phyloP scores from a whole-genome alignment of 495 filamentous ascomycete genomes.

The Penicillium pulvis region DNA sequence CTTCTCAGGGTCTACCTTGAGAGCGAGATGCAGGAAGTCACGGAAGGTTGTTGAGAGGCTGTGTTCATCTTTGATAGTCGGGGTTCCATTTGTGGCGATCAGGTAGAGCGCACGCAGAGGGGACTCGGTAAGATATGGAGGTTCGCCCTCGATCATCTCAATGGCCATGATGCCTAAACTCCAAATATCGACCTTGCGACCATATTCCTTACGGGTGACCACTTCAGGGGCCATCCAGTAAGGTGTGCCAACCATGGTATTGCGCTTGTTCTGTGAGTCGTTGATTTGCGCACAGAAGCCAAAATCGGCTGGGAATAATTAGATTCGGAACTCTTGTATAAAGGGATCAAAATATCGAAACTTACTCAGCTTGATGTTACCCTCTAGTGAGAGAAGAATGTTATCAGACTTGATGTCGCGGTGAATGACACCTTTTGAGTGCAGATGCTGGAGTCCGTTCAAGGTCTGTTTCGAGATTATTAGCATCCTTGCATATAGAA shows the following conservation, averaged over 20 bases:
- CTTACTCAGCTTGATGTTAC: slow-evolving; percentile 97
- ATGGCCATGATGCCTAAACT: slow-evolving; percentile 99
- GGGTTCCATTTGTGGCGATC: slow-evolving; percentile 96
- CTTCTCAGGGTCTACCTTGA: slow-evolving; percentile 97
- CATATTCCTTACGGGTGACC: slow-evolving; percentile 96
- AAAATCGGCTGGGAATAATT: slow-evolving; percentile 76
- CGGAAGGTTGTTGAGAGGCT: slow-evolving; percentile 77
- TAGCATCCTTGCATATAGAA: slow-evolving; percentile 7
- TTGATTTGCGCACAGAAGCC: slow-evolving; percentile 99
- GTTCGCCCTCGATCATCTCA: slow-evolving; percentile 99
- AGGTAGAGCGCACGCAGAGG: slow-evolving; percentile 91
- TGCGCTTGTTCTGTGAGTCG: slow-evolving; percentile 93
- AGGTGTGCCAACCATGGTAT: slow-evolving; percentile 98
- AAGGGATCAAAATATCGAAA: slow-evolving; percentile 19
- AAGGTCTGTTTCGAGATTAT: slow-evolving; percentile 58
- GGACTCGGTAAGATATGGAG: slow-evolving; percentile 93
- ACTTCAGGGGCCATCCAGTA: slow-evolving; percentile 99
- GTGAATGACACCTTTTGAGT: slow-evolving; percentile 97
- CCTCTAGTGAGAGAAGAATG: slow-evolving; percentile 90
- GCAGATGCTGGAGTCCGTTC: slow-evolving; percentile 88
- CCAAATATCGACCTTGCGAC: slow-evolving; percentile 98
- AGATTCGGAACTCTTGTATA: slow-evolving; percentile 22
- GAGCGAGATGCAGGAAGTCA: slow-evolving; percentile 85
- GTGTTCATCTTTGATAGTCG: slow-evolving; percentile 90
- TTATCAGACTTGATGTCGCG: slow-evolving; percentile 99